A percentile compares a stretch with the other conserved stretches of the same genome.
Evolutionary conservation across 768 basidiomycete species (phyloP).

Genomic region (Agrocybe chaxingu): DNA sequence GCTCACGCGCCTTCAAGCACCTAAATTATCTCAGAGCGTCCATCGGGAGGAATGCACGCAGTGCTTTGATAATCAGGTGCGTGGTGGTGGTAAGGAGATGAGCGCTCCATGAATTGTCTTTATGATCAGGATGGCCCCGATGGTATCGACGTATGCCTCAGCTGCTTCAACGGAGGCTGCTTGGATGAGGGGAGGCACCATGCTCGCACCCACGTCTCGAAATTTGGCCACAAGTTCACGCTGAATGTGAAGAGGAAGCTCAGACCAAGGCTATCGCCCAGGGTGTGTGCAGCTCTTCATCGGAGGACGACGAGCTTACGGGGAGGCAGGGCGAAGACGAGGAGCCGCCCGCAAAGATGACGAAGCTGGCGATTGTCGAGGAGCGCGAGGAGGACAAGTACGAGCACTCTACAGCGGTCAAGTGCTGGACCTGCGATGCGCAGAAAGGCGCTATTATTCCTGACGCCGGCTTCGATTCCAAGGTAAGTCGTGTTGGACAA

Average conservation of each 20-base stretch:
- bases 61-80: constrained; percentile 92
- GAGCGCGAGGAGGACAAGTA: constrained; percentile 91
- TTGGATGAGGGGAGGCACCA: constrained; percentile 62
- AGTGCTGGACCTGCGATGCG: constrained; percentile 74
- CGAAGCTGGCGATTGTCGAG: constrained; percentile 82
- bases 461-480: constrained; percentile 31
- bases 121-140: constrained; percentile 56
- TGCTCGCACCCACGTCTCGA: constrained; percentile 65
- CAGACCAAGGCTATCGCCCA: constrained; percentile 46
- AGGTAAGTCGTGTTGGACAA: constrained; percentile 22
- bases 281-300: constrained; percentile 26
- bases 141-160: constrained; percentile 87
- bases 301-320: not conserved
- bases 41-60: constrained; percentile 95
- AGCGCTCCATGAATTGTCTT: constrained; percentile 1
- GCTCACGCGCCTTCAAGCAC: constrained; percentile 48
- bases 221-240: constrained; percentile 71
- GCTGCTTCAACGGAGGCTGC: constrained; percentile 95
- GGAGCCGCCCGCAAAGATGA: constrained; percentile 88
- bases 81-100: constrained; percentile 4
- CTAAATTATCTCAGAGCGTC: constrained; percentile 67
- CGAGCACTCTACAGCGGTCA: constrained; percentile 58
- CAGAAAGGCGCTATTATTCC: constrained; percentile 43
- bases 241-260: constrained; percentile 84
- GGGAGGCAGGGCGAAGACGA: constrained; percentile 59